A percentile compares a stretch with the other conserved stretches of the same genome.
Evolutionary conservation across 331 rosid genomes (phyloP).

Genomic region (Arachis monticola): DNA sequence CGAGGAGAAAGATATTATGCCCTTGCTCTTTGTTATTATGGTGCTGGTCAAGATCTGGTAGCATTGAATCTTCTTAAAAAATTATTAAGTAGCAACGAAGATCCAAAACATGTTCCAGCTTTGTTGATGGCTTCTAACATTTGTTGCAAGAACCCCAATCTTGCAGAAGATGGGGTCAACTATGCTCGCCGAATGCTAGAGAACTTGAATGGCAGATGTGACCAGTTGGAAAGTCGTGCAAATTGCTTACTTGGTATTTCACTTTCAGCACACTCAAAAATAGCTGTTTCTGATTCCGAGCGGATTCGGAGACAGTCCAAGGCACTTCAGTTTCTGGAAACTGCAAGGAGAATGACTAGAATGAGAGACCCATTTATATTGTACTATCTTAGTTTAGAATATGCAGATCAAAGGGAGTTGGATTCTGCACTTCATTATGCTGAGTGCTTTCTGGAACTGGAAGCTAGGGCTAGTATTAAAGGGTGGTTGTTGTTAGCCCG

Average conservation of each 20-base stretch:
- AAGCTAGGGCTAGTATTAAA: constrained; percentile 67
- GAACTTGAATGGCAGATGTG: constrained; percentile 61
- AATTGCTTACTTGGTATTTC: constrained; percentile 79
- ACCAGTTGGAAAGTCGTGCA: constrained; percentile 65
- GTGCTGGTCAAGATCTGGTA: constrained; percentile 69
- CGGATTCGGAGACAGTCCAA: constrained; percentile 62
- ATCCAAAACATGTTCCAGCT: constrained; percentile 70
- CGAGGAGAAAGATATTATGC: constrained; percentile 60
- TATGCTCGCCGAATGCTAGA: constrained; percentile 63
- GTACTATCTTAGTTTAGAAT: constrained; percentile 70
- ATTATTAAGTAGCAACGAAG: constrained; percentile 60
- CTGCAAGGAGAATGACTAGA: constrained; percentile 64
- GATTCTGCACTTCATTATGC: constrained; percentile 73
- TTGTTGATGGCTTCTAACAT: constrained; percentile 85
- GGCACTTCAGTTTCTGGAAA: constrained; percentile 68
- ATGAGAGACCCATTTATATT: constrained; percentile 63
- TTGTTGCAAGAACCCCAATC: constrained; percentile 62
- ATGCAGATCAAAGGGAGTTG: constrained; percentile 83
- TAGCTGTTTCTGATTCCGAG: constrained; percentile 66
- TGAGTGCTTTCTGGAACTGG: constrained; percentile 58
- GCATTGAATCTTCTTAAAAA: constrained; percentile 77
- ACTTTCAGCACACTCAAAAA: constrained; percentile 68
- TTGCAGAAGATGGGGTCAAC: constrained; percentile 63
- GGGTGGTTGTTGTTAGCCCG: constrained; percentile 82
- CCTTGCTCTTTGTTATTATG: constrained; percentile 83